A percentile compares a stretch with the other conserved stretches of the same genome.
phyloP scores from a whole-genome alignment of 2,329 filamentous ascomycete genomes.

The Aphanoascus verrucosus region DNA sequence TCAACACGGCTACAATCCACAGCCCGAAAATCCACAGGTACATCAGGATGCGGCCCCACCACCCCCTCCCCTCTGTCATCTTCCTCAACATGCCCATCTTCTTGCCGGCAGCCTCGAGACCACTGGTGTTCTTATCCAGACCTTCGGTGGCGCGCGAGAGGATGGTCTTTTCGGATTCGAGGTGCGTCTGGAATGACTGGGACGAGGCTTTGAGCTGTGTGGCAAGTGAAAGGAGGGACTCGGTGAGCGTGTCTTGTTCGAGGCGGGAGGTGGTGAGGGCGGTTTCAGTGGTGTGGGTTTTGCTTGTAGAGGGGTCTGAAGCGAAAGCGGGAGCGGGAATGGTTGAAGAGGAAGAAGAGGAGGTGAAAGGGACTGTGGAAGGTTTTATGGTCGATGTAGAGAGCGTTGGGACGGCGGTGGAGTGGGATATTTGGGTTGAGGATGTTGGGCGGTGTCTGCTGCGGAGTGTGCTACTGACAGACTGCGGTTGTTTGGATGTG shows the following conservation, averaged over 20 bases:
- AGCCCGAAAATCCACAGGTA: slow-evolving; percentile 75
- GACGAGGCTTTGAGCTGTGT: slow-evolving; percentile 65
- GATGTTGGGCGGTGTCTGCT: slow-evolving; percentile 21
- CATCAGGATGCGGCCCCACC: slow-evolving; percentile 72
- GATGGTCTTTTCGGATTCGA: slow-evolving; percentile 65
- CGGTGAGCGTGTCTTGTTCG: slow-evolving; percentile 74
- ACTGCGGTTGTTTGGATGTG: neutral
- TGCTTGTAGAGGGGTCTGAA: slow-evolving; percentile 14
- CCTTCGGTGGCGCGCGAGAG: slow-evolving; percentile 61
- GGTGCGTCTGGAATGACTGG: slow-evolving; percentile 56
- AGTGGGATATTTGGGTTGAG: slow-evolving; percentile 12
- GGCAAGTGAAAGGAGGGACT: slow-evolving; percentile 72
- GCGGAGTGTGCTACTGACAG: slow-evolving; percentile 20
- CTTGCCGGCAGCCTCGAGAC: slow-evolving; percentile 64
- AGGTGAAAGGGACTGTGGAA: slow-evolving; percentile 15
- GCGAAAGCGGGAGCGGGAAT: slow-evolving; percentile 2
- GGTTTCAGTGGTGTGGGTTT: slow-evolving; percentile 48
- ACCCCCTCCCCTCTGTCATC: slow-evolving; percentile 81
- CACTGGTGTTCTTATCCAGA: slow-evolving; percentile 63
- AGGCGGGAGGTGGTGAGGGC: slow-evolving; percentile 64
- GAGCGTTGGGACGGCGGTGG: slow-evolving; percentile 8
- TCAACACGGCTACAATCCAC: slow-evolving; percentile 63
- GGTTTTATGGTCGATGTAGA: slow-evolving; percentile 12
- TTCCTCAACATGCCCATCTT: slow-evolving; percentile 65
- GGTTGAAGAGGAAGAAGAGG: slow-evolving; percentile 17